Evolutionary conservation across 2,329 filamentous ascomycete genomes (phyloP).

Genomic region (Alternaria triticina): DNA sequence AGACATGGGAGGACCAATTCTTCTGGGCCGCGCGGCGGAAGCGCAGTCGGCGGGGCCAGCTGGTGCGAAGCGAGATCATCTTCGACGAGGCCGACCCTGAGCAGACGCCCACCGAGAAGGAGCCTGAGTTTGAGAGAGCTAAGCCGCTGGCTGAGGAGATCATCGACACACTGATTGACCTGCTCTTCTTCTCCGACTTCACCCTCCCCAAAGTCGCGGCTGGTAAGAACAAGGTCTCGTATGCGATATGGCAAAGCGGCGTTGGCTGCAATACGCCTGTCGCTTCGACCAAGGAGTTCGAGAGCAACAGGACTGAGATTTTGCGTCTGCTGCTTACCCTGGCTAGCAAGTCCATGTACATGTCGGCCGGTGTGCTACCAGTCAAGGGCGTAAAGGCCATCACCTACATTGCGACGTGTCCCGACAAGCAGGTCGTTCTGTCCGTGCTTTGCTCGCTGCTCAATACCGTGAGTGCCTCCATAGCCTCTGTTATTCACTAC

Average conservation of each 20-base stretch:
- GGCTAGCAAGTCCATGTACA: conserved; percentile 91
- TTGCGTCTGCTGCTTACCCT: conserved; percentile 84
- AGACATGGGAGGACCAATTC: conserved; percentile 88
- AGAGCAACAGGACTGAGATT: conserved; percentile 91
- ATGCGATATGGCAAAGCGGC: conserved; percentile 97
- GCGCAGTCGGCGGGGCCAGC: conserved; percentile 52
- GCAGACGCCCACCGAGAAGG: conserved; percentile 51
- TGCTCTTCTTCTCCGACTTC: conserved; percentile 91
- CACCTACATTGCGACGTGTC: conserved; percentile 85
- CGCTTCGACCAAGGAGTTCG: conserved; percentile 86
- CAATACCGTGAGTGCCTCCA: conserved; percentile 74
- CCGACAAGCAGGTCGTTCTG: conserved; percentile 89
- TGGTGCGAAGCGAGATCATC: conserved; percentile 71
- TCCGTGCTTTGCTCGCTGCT: conserved; percentile 90
- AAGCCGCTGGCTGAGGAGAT: conserved; percentile 92
- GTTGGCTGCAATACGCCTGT: conserved; percentile 93
- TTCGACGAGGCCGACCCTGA: conserved; percentile 77
- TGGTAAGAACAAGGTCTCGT: conserved; percentile 80
- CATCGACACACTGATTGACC: conserved; percentile 84
- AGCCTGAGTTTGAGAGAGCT: conserved; percentile 76
- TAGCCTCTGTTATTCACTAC: neutral
- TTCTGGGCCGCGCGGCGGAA: conserved; percentile 84
- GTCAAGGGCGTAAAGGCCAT: conserved; percentile 82
- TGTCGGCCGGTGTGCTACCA: conserved; percentile 79
- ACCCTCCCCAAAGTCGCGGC: conserved; percentile 77